Evolutionary conservation across 768 basidiomycete species (phyloP), one percentile per base, ranked within the genome.

Genomic region (Termitomyces sp.): DNA sequence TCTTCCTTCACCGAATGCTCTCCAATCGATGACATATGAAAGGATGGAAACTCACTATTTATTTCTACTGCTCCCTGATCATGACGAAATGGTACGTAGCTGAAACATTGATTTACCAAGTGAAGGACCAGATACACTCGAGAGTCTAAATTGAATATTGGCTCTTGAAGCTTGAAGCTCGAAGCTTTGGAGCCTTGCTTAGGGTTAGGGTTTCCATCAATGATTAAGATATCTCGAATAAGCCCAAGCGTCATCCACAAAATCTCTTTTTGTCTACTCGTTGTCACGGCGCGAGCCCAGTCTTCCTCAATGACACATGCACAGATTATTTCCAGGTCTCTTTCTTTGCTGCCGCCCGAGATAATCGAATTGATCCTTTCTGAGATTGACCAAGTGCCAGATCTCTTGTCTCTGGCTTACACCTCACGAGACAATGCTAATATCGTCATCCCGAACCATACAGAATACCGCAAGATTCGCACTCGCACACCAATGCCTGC

Each of bases 381-480:
- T n/a, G 73, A 76, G 54, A 70, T 84, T 60, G 77, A 78, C 61
- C 62, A 63, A 46, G 76, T 79, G 60, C 50, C 62, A 34, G 79
- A 83, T 63, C 72, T 84, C 37, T 66, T 82, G 38, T 72, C 78
- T 11, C 73, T 84, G 59, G 81, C 80, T 1, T 72, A 79, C n/a
- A 68, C 76, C 34, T 81, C 77, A n/a, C 71, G 70, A 60, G 60
- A 71, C 38, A 76, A 74, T 54, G 72, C 74, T 56, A 66, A 64
- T 17, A 65, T 78, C 56, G 74, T 79, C 46, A 76, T 81, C 47
- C 83, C 83, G 34, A 66, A 74, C n/a, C 82, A 84, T 59, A 80
- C 74, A 25, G 75, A 83, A 63, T 83, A 84, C 69, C 79, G 83
- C 54, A 71, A 79, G 57, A 70, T 84, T 61, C 78, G 79, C 34